Percentiles rank a stretch among this genome's conserved stretches.
Conservation (phyloP, 768 basidiomycete species). For the Pseudohyphozyma bogoriensis region DNA sequence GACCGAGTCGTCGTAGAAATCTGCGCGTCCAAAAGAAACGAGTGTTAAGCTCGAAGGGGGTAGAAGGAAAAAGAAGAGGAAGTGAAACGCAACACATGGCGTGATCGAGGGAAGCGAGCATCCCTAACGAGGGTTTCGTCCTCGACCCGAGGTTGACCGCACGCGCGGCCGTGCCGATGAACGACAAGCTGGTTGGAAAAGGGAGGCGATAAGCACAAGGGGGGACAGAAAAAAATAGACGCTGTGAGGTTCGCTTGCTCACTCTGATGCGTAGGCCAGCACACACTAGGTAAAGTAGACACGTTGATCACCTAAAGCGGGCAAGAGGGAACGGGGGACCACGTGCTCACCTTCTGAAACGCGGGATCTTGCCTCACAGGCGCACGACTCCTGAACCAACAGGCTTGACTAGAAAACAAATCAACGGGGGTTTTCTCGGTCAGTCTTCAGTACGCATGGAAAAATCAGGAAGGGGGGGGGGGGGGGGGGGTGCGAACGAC, state of each 20-base stretch:
- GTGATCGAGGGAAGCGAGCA: slow-evolving; percentile 30
- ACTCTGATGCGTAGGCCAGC: slow-evolving; percentile 28
- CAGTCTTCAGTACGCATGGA: too few species aligned
- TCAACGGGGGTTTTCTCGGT: too few species aligned
- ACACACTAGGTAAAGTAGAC: slow-evolving; percentile 11
- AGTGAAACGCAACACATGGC: slow-evolving; percentile 2
- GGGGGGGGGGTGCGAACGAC: not conserved
- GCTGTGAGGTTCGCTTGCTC: too few species aligned
- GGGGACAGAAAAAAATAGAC: not conserved
- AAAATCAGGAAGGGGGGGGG: not conserved
- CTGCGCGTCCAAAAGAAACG: not conserved
- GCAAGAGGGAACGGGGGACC: too few species aligned
- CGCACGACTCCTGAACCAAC: slow-evolving; percentile 24
- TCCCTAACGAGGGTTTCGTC: slow-evolving; percentile 22
- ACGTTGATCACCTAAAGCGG: too few species aligned
- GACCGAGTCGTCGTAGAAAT: slow-evolving; percentile 27
- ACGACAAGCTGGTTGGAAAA: slow-evolving; percentile 9
- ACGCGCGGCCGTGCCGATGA: slow-evolving; percentile 27
- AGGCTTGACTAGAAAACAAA: slow-evolving; percentile 15
- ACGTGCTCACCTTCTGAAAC: slow-evolving; percentile 22
- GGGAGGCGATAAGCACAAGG: not conserved
- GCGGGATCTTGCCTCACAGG: slow-evolving; percentile 20
- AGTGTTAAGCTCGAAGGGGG: not conserved
- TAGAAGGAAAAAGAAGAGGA: not conserved
- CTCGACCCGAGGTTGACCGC: slow-evolving; percentile 20